phyloP scores from a whole-genome alignment of 352 stramenopile species.

The Phytophthora fragariae region DNA sequence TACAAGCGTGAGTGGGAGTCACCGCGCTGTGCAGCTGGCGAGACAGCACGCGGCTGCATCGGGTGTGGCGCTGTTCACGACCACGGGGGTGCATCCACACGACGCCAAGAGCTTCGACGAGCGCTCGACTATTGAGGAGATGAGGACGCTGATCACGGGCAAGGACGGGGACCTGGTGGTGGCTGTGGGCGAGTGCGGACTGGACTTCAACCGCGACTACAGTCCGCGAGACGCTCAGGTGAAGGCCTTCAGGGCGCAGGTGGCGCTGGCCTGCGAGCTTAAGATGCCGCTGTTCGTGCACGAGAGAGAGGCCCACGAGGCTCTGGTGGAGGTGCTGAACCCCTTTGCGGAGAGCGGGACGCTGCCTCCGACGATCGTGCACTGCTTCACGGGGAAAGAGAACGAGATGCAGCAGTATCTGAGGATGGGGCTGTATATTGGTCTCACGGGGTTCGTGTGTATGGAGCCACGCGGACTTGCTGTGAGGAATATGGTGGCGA shows the following conservation, averaged over 20 bases:
- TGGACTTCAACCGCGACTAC: conserved; percentile 98
- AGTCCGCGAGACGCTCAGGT: conserved; percentile 90
- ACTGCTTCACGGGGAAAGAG: conserved; percentile 78
- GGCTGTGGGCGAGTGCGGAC: conserved; percentile 95
- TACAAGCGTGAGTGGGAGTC: conserved; percentile 56
- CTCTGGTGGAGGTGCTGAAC: conserved; percentile 60
- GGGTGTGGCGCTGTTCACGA: conserved; percentile 74
- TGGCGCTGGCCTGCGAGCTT: conserved; percentile 86
- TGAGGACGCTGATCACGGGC: conserved; percentile 50
- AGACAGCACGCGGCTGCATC: conserved; percentile 26
- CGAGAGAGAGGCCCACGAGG: conserved; percentile 69
- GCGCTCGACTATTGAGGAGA: conserved; percentile 39
- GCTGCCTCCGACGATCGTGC: conserved; percentile 67
- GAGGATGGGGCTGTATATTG: conserved; percentile 74
- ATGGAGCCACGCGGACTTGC: conserved; percentile 63
- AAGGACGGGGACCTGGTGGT: conserved; percentile 71
- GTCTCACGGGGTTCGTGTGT: conserved; percentile 74
- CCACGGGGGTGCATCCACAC: conserved; percentile 95
- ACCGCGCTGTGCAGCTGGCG: conserved; percentile 52
- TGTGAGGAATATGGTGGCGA: conserved; percentile 50
- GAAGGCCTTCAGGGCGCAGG: conserved; percentile 88
- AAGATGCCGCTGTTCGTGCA: conserved; percentile 96
- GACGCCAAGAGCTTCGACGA: conserved; percentile 87
- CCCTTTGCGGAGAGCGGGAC: conserved; percentile 50
- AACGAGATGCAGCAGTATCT: conserved; percentile 64